Conservation (phyloP, 371 early-diverging fungal species). For the Rhizopus arrhizus region DNA sequence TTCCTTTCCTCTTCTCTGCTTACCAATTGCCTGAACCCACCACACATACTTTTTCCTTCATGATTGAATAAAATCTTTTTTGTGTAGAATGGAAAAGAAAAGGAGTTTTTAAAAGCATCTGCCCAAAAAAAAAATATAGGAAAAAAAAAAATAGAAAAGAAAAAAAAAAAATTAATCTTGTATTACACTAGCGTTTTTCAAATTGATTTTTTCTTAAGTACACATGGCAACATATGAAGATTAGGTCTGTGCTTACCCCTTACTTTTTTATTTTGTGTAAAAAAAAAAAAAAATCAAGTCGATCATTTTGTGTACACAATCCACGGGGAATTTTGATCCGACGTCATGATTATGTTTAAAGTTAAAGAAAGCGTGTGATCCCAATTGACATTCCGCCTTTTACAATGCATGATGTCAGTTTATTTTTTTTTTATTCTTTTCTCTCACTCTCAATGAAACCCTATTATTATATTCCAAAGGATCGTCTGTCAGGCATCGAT, state of each 20-base stretch:
- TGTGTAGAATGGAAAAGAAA: background rate
- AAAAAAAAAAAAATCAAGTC: too few species aligned
- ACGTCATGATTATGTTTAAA: too few species aligned
- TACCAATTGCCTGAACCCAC: conserved; percentile 97
- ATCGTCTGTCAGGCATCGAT: conserved; percentile 60
- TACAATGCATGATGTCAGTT: too few species aligned
- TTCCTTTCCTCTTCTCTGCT: background rate
- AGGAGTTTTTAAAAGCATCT: background rate
- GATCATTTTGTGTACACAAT: too few species aligned
- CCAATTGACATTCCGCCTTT: too few species aligned
- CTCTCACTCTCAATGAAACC: conserved; percentile 21
- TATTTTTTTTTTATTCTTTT: conserved; percentile 3
- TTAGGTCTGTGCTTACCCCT: too few species aligned
- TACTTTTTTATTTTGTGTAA: too few species aligned
- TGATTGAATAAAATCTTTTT: conserved; percentile 11
- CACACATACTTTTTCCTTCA: conserved; percentile 79
- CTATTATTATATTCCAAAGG: conserved; percentile 34
- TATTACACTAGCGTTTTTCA: background rate
- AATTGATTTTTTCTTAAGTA: background rate
- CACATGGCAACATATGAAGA: background rate
- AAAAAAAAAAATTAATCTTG: conserved; percentile 2
- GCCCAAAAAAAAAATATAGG: background rate
- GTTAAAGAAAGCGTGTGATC: too few species aligned
- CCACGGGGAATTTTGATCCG: too few species aligned
- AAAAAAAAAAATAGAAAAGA: background rate